A percentile compares a stretch with the other conserved stretches of the same genome.
Evolutionary conservation across 2,329 filamentous ascomycete species (phyloP).

Genomic region (Fusarium burgessii): DNA sequence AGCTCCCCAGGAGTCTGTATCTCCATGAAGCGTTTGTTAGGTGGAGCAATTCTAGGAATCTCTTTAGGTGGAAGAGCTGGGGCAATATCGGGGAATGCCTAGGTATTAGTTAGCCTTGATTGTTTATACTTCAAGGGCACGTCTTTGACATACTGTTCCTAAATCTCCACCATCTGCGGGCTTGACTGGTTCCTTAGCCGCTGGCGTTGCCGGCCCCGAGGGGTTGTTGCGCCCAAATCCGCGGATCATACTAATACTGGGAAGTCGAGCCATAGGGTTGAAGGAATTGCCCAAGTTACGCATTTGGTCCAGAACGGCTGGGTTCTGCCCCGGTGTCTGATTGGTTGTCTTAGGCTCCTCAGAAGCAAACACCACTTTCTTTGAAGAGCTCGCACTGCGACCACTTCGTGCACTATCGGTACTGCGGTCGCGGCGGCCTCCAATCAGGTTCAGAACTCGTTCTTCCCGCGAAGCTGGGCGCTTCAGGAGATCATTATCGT

Average conservation of each 20-base stretch:
- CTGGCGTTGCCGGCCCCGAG: constrained; percentile 52
- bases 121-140: not conserved
- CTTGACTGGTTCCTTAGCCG: constrained; percentile 54
- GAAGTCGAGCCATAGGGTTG: constrained; percentile 84
- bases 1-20: constrained; percentile 77
- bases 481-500: constrained; percentile 51
- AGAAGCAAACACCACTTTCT: constrained; percentile 64
- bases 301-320: constrained; percentile 82
- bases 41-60: constrained; percentile 69
- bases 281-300: constrained; percentile 82
- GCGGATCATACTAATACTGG: constrained; percentile 78
- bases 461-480: constrained; percentile 63
- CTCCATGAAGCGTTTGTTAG: constrained; percentile 79
- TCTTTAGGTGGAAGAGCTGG: constrained; percentile 67
- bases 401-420: constrained; percentile 78
- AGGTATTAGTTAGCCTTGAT: constrained; percentile 6
- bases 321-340: constrained; percentile 50
- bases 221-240: constrained; percentile 74
- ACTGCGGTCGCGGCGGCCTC: constrained; percentile 80
- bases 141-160: constrained; percentile 61
- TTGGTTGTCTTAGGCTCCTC: constrained; percentile 52
- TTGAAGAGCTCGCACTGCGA: constrained; percentile 71
- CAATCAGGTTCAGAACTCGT: constrained; percentile 77
- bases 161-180: constrained; percentile 66
- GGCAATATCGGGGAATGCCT: constrained; percentile 73